A percentile compares a stretch with the other conserved stretches of the same genome.
These are phyloP conservation scores for Voacanga thouarsii DNA, from an alignment of 257 asterid species.

Conservation along the genomic window DNA sequence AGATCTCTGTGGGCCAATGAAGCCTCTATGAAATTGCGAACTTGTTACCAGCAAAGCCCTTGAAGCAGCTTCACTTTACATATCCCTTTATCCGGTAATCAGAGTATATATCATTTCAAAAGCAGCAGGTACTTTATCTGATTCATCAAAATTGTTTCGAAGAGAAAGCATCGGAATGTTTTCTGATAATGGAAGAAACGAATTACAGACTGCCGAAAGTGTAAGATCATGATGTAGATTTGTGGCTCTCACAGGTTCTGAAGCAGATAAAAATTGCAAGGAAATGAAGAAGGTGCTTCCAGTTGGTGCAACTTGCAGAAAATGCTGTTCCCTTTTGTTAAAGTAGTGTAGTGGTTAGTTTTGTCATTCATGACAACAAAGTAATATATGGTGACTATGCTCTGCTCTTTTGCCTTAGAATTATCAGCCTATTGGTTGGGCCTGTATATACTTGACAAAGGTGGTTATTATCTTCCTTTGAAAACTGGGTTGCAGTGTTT, in stretches of 20 bases:
- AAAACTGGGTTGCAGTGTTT: background rate
- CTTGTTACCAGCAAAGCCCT: constrained; percentile 3
- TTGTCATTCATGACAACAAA: constrained; percentile 11
- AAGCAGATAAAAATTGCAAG: constrained; percentile 23
- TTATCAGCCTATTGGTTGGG: constrained; percentile 7
- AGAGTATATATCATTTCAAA: constrained; percentile 7
- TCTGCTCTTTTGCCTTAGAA: background rate
- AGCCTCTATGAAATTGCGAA: background rate
- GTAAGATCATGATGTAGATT: constrained; percentile 12
- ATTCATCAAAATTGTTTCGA: constrained; percentile 14
- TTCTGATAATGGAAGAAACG: constrained; percentile 15
- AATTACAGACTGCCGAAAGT: constrained; percentile 29
- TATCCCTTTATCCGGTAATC: background rate
- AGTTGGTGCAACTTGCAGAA: constrained; percentile 31
- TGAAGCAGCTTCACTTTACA: constrained; percentile 1
- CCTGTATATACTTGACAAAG: constrained; percentile 21
- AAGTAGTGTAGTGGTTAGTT: constrained; percentile 14
- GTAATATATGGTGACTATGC: background rate
- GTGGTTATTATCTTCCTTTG: constrained; percentile 9
- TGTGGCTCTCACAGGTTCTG: constrained; percentile 27
- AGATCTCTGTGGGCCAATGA: constrained; percentile 23
- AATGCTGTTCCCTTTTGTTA: constrained; percentile 17
- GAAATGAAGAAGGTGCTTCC: constrained; percentile 22
- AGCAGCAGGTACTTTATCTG: constrained; percentile 12
- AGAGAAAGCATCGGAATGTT: constrained; percentile 29